Evolutionary conservation across 2,329 filamentous ascomycete species (phyloP), one percentile per base, ranked within the genome.

Genomic region (Cladosporium phlei): DNA sequence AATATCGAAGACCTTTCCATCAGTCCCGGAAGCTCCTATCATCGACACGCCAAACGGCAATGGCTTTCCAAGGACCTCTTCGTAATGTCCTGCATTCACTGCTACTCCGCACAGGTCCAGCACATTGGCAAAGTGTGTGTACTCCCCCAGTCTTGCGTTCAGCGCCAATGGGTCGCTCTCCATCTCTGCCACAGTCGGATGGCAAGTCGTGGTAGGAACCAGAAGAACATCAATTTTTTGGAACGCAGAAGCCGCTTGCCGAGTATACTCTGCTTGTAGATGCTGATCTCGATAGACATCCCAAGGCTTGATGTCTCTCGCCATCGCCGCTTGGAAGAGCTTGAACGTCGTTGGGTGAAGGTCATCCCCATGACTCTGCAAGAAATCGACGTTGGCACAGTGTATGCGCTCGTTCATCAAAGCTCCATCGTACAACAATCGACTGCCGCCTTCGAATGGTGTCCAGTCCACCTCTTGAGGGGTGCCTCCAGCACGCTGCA

Each of bases 71-170:
- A 2, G 49, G 37, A 38, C 58, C 46, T 56, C 50, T 1, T 59
- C 52, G 52, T 66, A 68, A 5, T 48, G 63, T 1, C 72, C 72
- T 1, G 77, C 77, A 2, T 76, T 75, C n/a, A 80, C 66, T 1
- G 74, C 69, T 8, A 78, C 54, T 2, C 73, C 76, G 29, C 72
- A 74, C 54, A 80, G 69, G 59, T 82, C 78, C 14, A 82, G 60
- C 21, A 82, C 76, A 54, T 82, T 82, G 12, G 73, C 79, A 55
- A 76, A 80, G 55, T 81, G 79, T 0, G 78, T 80, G 47, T 80
- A 82, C 29, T 69, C 73, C 5, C 77, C 76, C 5, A 80, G 57
- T 3, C 69, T 60, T 3, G 74, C 74, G 53, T 82, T 82, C 55
- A 75, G 70, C 12, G 59, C 62, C 17, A 82, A 67, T 0, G 78